Conservation (phyloP, 2,329 filamentous ascomycete genomes). For the Colletotrichum sp. region DNA sequence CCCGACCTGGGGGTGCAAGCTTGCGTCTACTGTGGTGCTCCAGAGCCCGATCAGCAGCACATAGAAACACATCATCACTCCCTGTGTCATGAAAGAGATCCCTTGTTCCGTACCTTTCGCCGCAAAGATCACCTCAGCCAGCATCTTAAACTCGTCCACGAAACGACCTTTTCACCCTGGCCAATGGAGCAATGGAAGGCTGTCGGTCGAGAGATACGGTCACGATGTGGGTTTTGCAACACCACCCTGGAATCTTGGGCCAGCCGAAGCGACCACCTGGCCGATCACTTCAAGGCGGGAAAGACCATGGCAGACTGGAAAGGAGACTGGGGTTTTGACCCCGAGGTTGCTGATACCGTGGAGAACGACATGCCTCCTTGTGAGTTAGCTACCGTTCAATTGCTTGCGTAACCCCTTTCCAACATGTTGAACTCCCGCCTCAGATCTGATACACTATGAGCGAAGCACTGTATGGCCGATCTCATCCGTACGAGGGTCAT, state of each 20-base stretch:
- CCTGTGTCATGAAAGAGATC: slow-evolving; percentile 39
- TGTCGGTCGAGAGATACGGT: slow-evolving; percentile 29
- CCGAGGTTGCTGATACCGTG: slow-evolving; percentile 35
- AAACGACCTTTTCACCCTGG: slow-evolving; percentile 41
- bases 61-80: slow-evolving; percentile 40
- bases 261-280: slow-evolving; percentile 38
- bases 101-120: slow-evolving; percentile 30
- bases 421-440: slow-evolving; percentile 36
- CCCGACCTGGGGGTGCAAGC: slow-evolving; percentile 40
- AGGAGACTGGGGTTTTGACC: slow-evolving; percentile 44
- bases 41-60: slow-evolving; percentile 31
- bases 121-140: slow-evolving; percentile 48
- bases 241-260: slow-evolving; percentile 36
- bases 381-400: neutral
- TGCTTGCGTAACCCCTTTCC: neutral
- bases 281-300: slow-evolving; percentile 41
- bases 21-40: slow-evolving; percentile 42
- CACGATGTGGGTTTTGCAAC: slow-evolving; percentile 41
- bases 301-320: slow-evolving; percentile 43
- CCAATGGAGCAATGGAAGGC: slow-evolving; percentile 49
- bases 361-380: slow-evolving; percentile 42
- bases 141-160: slow-evolving; percentile 44
- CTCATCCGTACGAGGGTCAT: slow-evolving; percentile 23
- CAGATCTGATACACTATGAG: slow-evolving; percentile 42
- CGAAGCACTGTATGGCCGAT: slow-evolving; percentile 32